Evolutionary conservation across 2,329 filamentous ascomycete genomes (phyloP), one percentile per base, ranked within the genome.

Genomic region (Dryadomyces sulphureus): DNA sequence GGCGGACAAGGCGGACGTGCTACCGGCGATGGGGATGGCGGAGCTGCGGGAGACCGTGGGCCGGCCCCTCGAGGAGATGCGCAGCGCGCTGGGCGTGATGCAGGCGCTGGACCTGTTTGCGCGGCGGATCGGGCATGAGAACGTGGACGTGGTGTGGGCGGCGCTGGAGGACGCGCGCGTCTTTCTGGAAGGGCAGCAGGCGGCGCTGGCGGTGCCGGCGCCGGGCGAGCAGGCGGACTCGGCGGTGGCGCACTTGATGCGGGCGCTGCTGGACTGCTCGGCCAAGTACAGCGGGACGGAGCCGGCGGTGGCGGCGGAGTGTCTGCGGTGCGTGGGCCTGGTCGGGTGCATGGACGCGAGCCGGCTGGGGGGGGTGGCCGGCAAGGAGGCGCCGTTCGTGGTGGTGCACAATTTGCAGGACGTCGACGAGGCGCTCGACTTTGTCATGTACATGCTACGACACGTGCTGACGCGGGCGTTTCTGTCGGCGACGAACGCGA

Each of bases 341-440:
- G 79, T 98, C 45, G 92, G 93, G 7, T 94, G 89, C 53, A 66
- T 98, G 20, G 93, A 98, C 60, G 82, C 90, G 1, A 94, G 94
- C 56, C 79, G 85, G 49, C 77, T 95, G 2, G 92, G 98, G 56
- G 77, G 98, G 56, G 77, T 78, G 1, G 73, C 83, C 11, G 76
- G 84, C 48, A 81, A 85, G 54, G 82, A 87, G 54, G 79, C 76
- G 52, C 82, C 87, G n/a, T 84, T 95, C 45, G 76, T 96, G 21
- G 79, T 96, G 43, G 64, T 89, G 34, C 83, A 84, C 43, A 96
- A 98, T 59, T 96, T 98, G 56, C 76, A 82, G 39, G 74, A 76
- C 40, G 70, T 76, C 16, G 75, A 77, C 43, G 90, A 99, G 59
- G 84, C 81, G 1, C 81, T 86, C 16, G 79, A 92, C 50, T 99